Conservation (phyloP, 106 monocot genomes). For the Agapanthus africanus region DNA sequence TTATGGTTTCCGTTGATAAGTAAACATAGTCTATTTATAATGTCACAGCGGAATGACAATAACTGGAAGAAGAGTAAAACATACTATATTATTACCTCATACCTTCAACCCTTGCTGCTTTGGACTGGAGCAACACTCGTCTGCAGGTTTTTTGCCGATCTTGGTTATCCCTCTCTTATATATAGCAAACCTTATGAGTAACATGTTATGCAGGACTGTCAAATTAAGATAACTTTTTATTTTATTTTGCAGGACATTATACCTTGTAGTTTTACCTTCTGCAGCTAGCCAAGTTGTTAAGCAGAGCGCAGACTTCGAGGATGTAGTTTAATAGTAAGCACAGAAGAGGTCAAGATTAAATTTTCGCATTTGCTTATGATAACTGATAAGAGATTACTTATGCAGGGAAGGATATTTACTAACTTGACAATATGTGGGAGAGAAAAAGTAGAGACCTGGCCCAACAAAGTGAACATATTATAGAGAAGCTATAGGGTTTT, state of each 20-base stretch:
- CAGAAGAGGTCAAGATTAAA: too few species aligned
- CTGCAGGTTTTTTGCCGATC: conserved; percentile 51
- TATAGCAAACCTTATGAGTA: background rate
- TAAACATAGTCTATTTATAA: background rate
- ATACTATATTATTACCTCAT: conserved; percentile 55
- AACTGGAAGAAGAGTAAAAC: conserved; percentile 94
- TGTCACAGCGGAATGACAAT: conserved; percentile 39
- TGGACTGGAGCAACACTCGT: conserved; percentile 73
- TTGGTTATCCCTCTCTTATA: background rate
- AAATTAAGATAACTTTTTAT: conserved; percentile 4
- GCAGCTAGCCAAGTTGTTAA: conserved; percentile 91
- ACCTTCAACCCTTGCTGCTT: conserved; percentile 82
- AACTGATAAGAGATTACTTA: background rate
- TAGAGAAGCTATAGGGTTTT: background rate
- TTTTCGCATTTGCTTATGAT: too few species aligned
- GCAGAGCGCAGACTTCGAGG: too few species aligned
- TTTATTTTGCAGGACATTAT: conserved; percentile 41
- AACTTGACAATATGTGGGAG: background rate
- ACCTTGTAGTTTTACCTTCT: conserved; percentile 58
- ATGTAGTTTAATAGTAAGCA: too few species aligned
- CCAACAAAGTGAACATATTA: background rate
- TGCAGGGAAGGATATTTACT: background rate
- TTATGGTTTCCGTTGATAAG: too few species aligned
- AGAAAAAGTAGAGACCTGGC: background rate
- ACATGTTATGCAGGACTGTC: background rate